Percentiles rank a stretch among this genome's conserved stretches.
These are phyloP conservation scores for Chaetomium globosum DNA, from an alignment of 2,329 filamentous ascomycete species.

Conservation along the genomic window DNA sequence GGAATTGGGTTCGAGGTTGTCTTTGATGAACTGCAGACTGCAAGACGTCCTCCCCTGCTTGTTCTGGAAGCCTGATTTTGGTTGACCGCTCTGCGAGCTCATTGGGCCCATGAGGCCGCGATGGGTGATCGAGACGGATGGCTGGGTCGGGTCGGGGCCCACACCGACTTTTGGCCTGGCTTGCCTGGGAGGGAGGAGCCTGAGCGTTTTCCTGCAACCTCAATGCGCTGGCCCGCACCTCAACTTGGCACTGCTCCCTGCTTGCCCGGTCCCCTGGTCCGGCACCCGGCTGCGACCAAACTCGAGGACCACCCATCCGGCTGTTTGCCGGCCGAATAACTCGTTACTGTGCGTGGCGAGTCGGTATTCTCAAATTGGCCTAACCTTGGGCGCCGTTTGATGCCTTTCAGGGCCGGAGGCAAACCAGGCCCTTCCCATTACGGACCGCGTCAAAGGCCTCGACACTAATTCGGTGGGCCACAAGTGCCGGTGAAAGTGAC, in stretches of 20 bases:
- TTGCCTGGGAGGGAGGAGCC: slow-evolving; percentile 33
- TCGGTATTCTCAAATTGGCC: slow-evolving; percentile 9
- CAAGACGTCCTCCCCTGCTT: background rate
- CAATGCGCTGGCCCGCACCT: slow-evolving; percentile 18
- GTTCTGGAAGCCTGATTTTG: slow-evolving; percentile 18
- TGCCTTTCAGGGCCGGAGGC: slow-evolving; percentile 5
- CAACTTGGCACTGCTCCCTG: slow-evolving; percentile 27
- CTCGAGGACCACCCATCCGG: slow-evolving; percentile 1
- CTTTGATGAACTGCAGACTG: background rate
- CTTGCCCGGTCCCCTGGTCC: slow-evolving; percentile 28
- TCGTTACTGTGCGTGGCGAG: slow-evolving; percentile 21
- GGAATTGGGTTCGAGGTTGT: background rate
- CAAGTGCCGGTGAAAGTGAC: slow-evolving; percentile 3
- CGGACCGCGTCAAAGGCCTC: background rate
- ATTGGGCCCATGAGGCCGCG: slow-evolving; percentile 15
- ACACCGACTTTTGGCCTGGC: slow-evolving; percentile 39
- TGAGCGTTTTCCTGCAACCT: slow-evolving; percentile 20
- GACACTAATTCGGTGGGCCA: background rate
- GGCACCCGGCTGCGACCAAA: slow-evolving; percentile 26
- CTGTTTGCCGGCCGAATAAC: slow-evolving; percentile 28
- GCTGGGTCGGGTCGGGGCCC: slow-evolving; percentile 24
- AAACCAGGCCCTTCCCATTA: background rate
- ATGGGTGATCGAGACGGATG: slow-evolving; percentile 23
- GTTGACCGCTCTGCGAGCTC: slow-evolving; percentile 16
- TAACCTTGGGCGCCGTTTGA: slow-evolving; percentile 5